Evolutionary conservation across 306 rosid species (phyloP), one percentile per base, ranked within the genome.

Genomic region (Canavalia ensiformis): DNA sequence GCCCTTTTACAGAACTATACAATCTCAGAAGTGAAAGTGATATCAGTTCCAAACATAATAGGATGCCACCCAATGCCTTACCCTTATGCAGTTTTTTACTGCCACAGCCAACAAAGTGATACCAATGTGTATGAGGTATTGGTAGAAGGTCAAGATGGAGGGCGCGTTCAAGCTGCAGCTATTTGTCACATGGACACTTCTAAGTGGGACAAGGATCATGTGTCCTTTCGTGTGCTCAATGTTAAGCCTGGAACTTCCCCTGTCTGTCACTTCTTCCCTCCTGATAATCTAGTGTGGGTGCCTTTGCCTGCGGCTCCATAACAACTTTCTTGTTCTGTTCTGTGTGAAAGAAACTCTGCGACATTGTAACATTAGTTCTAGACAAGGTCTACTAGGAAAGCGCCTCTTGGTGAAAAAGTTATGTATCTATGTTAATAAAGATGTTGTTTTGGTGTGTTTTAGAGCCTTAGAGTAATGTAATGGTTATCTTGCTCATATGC

Each of bases 111-210:
- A 29, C 49, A 86, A 46, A 80, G 82, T 35, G 89, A 87, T 34
- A 86, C 84, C 5, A 86, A 47, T 69, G 12, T 94, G 13, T 90
- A 84, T 84, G 87, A 90, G 74, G 81, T 90, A 51, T 56, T 74
- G 5, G 77, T 94, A 0, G 84, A 62, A 10, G 94, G 93, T 25
- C 90, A 87, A 13, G 75, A 88, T 82, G 96, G 94, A 47, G 92
- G 78, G 30, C 42, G 65, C 11, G 87, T 94, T 77, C 71, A 90
- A 50, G 90, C 94, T 25, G 82, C 81, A 25, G 95, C 96, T 33
- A 77, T 94, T 47, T 92, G 97, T 62, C 97, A 94, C 81, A 87
- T 92, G 97, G 94, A 94, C 81, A 94, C 98, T 3, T 90, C 97
- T 10, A 85, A 74, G 64, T 89, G 97, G 94, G 90, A 92, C 74